Evolutionary conservation across 768 basidiomycete genomes (phyloP).

Genomic region (Amanita phalloides): DNA sequence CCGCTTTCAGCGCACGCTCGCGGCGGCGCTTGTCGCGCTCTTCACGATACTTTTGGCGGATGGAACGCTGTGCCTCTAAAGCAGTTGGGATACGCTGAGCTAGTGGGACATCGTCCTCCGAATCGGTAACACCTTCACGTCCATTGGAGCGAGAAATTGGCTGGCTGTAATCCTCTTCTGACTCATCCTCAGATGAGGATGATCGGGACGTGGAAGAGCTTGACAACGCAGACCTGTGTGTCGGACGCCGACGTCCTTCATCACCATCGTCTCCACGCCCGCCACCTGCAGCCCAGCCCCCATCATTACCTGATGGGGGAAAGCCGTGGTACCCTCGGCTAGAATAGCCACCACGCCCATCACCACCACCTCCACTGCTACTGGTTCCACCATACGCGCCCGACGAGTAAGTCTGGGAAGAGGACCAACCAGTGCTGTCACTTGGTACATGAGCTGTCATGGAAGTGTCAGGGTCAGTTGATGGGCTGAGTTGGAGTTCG

Average conservation of each 20-base stretch:
- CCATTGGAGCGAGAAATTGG: conserved; percentile 10
- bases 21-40: conserved; percentile 51
- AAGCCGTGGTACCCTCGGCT: conserved; percentile 10
- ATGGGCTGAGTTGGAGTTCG: neutral
- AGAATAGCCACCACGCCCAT: conserved; percentile 4
- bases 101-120: conserved; percentile 77
- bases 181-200: conserved; percentile 32
- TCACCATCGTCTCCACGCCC: conserved; percentile 24
- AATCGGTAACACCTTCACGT: conserved; percentile 13
- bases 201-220: conserved; percentile 22
- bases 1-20: conserved; percentile 16
- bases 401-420: neutral
- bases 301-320: conserved; percentile 9
- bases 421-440: conserved; percentile 17
- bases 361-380: neutral
- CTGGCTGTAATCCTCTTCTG: conserved; percentile 30
- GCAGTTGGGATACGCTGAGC: conserved; percentile 79
- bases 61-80: conserved; percentile 70
- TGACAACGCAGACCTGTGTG: conserved; percentile 21
- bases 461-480: neutral
- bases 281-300: conserved; percentile 14
- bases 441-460: neutral
- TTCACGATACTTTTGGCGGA: conserved; percentile 60
- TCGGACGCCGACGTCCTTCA: conserved; percentile 22
- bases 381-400: conserved; percentile 3